Evolutionary conservation across 768 basidiomycete species (phyloP).

Genomic region (Boletus rufocinnamomeus): DNA sequence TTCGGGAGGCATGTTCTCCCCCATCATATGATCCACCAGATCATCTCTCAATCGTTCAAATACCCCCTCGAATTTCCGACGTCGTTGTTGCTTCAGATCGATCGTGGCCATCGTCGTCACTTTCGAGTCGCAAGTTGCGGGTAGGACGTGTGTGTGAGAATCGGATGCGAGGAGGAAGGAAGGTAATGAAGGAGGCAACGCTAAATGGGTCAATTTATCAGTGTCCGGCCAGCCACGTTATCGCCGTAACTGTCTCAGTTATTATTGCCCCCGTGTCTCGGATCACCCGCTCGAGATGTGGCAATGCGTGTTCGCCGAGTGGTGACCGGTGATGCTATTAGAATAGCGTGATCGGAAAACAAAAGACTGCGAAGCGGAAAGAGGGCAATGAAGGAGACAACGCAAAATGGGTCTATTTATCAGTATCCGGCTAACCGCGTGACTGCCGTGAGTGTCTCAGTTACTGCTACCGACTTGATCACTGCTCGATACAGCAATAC

Average conservation of each 20-base stretch:
- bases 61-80: constrained; percentile 68
- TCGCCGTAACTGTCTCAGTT: not conserved
- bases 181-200: not conserved
- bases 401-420: not conserved
- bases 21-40: constrained; percentile 65
- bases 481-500: too few relatives aligned
- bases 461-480: not conserved
- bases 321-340: too few relatives aligned
- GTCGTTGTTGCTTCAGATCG: constrained; percentile 44
- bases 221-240: not conserved
- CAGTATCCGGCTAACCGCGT: not conserved
- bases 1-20: constrained; percentile 79
- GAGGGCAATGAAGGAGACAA: not conserved
- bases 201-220: not conserved
- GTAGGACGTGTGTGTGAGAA: not conserved
- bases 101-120: constrained; percentile 22
- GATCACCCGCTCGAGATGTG: too few relatives aligned
- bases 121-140: not conserved
- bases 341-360: too few relatives aligned
- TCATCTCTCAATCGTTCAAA: constrained; percentile 76
- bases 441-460: too few relatives aligned
- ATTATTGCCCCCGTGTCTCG: too few relatives aligned
- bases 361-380: too few relatives aligned
- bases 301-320: too few relatives aligned
- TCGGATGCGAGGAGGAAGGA: not conserved